A percentile compares a stretch with the other conserved stretches of the same genome.
These are phyloP conservation scores for Colletotrichum sansevieriae DNA, from an alignment of 2,329 filamentous ascomycete species.

Conservation along the genomic window DNA sequence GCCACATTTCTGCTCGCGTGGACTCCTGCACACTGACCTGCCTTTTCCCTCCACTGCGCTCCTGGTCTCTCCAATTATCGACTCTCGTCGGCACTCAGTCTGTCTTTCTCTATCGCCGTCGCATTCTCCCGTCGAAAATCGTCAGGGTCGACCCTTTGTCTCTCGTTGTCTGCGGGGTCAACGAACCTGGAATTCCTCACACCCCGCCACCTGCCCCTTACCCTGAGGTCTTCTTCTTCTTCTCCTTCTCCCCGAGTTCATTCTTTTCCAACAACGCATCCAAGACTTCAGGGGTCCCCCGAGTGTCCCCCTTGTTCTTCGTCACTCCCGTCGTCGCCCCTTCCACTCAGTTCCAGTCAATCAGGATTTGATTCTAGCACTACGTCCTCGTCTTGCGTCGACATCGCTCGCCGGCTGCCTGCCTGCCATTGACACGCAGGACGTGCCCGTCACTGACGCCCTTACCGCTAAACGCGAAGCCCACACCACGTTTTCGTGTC, in stretches of 20 bases:
- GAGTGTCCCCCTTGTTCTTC: constrained; percentile 34
- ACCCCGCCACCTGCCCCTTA: not conserved
- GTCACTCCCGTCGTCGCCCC: constrained; percentile 1
- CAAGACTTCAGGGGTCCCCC: constrained; percentile 1
- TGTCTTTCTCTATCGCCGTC: not conserved
- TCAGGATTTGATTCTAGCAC: not conserved
- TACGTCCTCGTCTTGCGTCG: constrained; percentile 1
- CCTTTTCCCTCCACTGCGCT: not conserved
- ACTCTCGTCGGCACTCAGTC: not conserved
- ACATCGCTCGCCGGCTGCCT: not conserved
- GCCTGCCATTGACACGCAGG: too few relatives aligned
- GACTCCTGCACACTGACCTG: constrained; percentile 13
- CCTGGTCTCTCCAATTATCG: not conserved
- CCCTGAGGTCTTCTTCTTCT: too few relatives aligned
- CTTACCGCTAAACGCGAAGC: not conserved
- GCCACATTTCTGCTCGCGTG: constrained; percentile 18
- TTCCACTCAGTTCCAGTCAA: not conserved
- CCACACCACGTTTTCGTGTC: not conserved
- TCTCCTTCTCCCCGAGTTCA: constrained; percentile 1
- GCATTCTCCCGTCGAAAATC: too few relatives aligned
- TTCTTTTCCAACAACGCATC: constrained; percentile 17
- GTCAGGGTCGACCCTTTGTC: not conserved
- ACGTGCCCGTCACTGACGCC: too few relatives aligned
- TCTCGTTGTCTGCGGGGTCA: not conserved
- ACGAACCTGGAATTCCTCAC: constrained; percentile 18